Base-by-base conservation (phyloP, 192 early-diverging fungal genomes). In the Backusella macrospora region DNA sequence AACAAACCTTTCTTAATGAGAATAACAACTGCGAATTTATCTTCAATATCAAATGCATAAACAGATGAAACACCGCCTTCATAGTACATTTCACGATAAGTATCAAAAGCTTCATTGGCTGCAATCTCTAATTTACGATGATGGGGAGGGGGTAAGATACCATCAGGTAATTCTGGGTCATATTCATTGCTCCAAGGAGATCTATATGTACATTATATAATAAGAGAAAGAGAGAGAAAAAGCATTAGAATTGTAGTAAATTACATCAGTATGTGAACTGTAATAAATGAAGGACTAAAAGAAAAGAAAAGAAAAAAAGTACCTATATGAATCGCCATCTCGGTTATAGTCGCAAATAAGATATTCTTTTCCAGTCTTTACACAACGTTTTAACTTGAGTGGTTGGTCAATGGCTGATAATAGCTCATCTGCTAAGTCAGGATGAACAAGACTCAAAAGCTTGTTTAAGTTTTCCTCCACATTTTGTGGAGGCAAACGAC, bases 181-280 rank as follows among this genome's bases (percentile, higher is more conserved):
- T 94, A 99, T 72, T 96, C 90, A 78, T 96, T 96, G 18, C 94
- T 95, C 97, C 97, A 98, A 47, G 98, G 98, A 15, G 98, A 99
- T 74, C 97, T 88, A 74, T 38, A 44, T 34, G 2, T 21, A 59
- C 3, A 85, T 65, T 47, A 23, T 43, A 21, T 43, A 72, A 12
- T 34, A 34, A 34, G 29, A 34, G 29, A 34, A 2, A 34, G 29
- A 34, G 2, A 34, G 2, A 34, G 2, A 34, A 34, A 34, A 34
- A n/a, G n/a, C n/a, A n/a, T n/a, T n/a, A n/a, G n/a, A n/a, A n/a
- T n/a, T n/a, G n/a, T n/a, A n/a, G n/a, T n/a, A n/a, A n/a, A n/a
- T n/a, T n/a, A n/a, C n/a, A n/a, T n/a, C n/a, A n/a, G n/a, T n/a
- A n/a, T n/a, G n/a, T n/a, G n/a, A n/a, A n/a, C n/a, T n/a, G 29